Evolutionary conservation across 805 yeast genomes (phyloP), one percentile per base, ranked within the genome.

Genomic region (Lipomyces yamadae): DNA sequence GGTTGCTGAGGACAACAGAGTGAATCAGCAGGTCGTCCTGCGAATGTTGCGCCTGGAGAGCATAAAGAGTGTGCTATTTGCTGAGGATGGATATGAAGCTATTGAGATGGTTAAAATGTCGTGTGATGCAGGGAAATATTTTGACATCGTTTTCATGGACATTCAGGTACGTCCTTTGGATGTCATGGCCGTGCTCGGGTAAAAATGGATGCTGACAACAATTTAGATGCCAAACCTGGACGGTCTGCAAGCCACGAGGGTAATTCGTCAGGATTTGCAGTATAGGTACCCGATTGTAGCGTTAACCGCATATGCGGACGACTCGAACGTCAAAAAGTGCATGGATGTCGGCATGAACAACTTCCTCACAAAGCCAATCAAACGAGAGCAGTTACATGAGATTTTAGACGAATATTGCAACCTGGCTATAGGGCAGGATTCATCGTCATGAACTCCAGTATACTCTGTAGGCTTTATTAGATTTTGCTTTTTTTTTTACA

Each of bases 231-330:
- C 98, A 3, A 88, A 86, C 73, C 82, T 92, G 71, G 98, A 94
- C 76, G 99, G 99, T 2, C 79, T 93, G 37, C 81, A 86, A 33
- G 97, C 98, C 0, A 92, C 98, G 0, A 85, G 81, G 68, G 81
- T 84, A 74, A 89, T 94, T 45, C 81, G 97, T 56, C 78, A 81
- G 18, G 87, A 89, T 56, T 76, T 90, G 67, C 79, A 83, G 4
- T 90, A 84, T 74, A 75, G 76, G 0, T 84, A 85, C 5, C 98
- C 98, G 0, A 92, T 95, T 65, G 95, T 94, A 50, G 98, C 98
- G 0, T 83, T 94, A 63, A 93, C 98, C 0, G 98, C 98, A 0
- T 94, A 90, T 81, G 97, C 98, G 0, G 98, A 94, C 77, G 92
- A 91, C 70, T 88, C 93, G 57, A 94, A 93, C 74, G 92, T 90